Percentiles rank a stretch among this genome's conserved stretches.
Evolutionary conservation across 768 basidiomycete species (phyloP).

Genomic region (Roridomyces roridus): DNA sequence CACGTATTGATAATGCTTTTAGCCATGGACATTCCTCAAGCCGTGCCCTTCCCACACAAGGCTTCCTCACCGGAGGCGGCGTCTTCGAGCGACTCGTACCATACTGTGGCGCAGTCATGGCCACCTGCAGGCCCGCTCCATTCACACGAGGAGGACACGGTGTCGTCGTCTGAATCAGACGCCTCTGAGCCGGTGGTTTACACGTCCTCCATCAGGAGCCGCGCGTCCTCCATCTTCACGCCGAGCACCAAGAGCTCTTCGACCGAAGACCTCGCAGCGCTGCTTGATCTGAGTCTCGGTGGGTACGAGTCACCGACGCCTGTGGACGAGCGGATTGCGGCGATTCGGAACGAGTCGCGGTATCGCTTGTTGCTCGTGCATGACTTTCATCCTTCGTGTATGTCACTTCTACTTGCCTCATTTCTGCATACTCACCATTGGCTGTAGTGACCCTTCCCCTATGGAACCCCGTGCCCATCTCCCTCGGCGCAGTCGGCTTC

Average conservation of each 20-base stretch:
- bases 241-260: slow-evolving; percentile 28
- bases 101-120: slow-evolving; percentile 29
- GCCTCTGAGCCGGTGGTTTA: slow-evolving; percentile 47
- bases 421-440: neutral
- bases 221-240: slow-evolving; percentile 41
- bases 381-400: slow-evolving; percentile 73
- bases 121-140: slow-evolving; percentile 6
- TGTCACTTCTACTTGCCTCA: slow-evolving; percentile 30
- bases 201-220: slow-evolving; percentile 36
- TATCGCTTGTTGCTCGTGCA: slow-evolving; percentile 74
- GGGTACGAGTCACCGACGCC: slow-evolving; percentile 49
- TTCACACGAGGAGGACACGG: slow-evolving; percentile 40
- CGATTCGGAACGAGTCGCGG: slow-evolving; percentile 63
- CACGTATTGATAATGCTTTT: neutral
- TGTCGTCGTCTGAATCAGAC: slow-evolving; percentile 35
- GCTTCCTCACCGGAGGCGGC: slow-evolving; percentile 12
- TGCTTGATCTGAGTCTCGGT: slow-evolving; percentile 25
- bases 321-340: slow-evolving; percentile 41
- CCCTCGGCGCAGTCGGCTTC: slow-evolving; percentile 79
- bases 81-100: slow-evolving; percentile 27
- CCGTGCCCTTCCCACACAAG: slow-evolving; percentile 4
- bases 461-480: slow-evolving; percentile 69
- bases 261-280: slow-evolving; percentile 25
- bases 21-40: slow-evolving; percentile 20
- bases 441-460: slow-evolving; percentile 65